Evolutionary conservation across 768 basidiomycete species (phyloP).

Genomic region (Boletus sp.): DNA sequence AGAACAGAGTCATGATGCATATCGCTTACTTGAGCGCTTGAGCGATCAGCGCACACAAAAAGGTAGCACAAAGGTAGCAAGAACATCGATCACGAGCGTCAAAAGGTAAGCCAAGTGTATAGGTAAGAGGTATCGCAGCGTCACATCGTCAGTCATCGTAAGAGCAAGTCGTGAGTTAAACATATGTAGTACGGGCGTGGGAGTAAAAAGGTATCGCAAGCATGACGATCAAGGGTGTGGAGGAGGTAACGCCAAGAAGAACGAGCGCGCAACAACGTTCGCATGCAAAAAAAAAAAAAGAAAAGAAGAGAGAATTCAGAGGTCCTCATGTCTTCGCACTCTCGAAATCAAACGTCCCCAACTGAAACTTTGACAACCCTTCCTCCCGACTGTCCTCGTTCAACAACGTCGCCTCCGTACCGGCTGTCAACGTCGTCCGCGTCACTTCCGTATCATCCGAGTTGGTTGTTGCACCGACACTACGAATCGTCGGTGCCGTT

Average conservation of each 20-base stretch:
- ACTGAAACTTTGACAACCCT: conserved; percentile 7
- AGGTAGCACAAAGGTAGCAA: no score
- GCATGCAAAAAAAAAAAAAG: background rate
- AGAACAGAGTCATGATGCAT: no score
- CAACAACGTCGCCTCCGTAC: conserved; percentile 9
- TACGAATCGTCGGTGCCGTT: conserved; percentile 31
- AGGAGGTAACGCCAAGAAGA: conserved; percentile 11
- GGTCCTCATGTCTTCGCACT: conserved; percentile 3
- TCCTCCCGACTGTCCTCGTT: conserved; percentile 14
- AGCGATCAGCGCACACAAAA: background rate
- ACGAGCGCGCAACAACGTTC: background rate
- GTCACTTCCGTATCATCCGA: conserved; percentile 32
- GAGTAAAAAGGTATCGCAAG: conserved; percentile 13
- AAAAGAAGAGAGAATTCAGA: background rate
- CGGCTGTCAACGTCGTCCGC: conserved; percentile 19
- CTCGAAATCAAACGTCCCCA: conserved; percentile 26
- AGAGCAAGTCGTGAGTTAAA: background rate
- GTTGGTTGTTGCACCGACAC: conserved; percentile 31
- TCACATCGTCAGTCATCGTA: conserved; percentile 6
- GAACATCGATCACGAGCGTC: background rate
- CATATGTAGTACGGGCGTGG: background rate
- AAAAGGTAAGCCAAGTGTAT: background rate
- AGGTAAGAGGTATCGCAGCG: conserved; percentile 10
- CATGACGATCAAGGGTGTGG: background rate
- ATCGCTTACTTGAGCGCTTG: no score